Evolutionary conservation across 1,284 basidiomycete genomes (phyloP), one percentile per base, ranked within the genome.

Genomic region (Trametes hirsuta): DNA sequence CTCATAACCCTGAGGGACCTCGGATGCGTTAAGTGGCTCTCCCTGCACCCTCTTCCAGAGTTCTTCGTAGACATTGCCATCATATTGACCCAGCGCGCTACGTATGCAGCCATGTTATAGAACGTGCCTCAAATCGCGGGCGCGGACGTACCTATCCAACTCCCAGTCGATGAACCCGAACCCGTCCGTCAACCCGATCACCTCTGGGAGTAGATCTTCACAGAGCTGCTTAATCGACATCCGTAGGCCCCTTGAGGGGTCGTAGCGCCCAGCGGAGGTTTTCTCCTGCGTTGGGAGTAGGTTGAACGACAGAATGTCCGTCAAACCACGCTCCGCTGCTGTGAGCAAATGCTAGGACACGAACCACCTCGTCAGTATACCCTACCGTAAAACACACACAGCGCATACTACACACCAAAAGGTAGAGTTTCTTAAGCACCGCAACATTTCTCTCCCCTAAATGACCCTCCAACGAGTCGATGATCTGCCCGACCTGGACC

Each of bases 131-230:
- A 21, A 9, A 39, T 40, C 21, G 14, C 14, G 24, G 22, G 15
- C 6, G 4, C 39, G 49, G 5, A 59, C 77, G n/a, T 48, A 86
- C 84, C 86, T 88, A 65, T 90, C 83, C 6, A 93, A 75, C 55
- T 91, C 85, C 88, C 88, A 93, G 68, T 94, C 90, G 0, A 84
- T 80, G 70, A 90, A 90, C 0, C 86, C 87, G 69, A 93, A 92
- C 1, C 87, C 86, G 69, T 94, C 91, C 14, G 82, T 85, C 39
- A 94, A 74, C 0, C 84, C 87, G 55, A 94, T 85, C 4, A 82
- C 82, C 63, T 94, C 82, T 0, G 88, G 87, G 2, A 92, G 71
- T 9, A 94, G 68, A 45, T 80, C 76, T 22, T 73, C 64, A 74
- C 86, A 84, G 1, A 84, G 64, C 2, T 70, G 53, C 34, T 84